Conservation (phyloP, 345 rosid species). For the Rhizophora mangle region DNA sequence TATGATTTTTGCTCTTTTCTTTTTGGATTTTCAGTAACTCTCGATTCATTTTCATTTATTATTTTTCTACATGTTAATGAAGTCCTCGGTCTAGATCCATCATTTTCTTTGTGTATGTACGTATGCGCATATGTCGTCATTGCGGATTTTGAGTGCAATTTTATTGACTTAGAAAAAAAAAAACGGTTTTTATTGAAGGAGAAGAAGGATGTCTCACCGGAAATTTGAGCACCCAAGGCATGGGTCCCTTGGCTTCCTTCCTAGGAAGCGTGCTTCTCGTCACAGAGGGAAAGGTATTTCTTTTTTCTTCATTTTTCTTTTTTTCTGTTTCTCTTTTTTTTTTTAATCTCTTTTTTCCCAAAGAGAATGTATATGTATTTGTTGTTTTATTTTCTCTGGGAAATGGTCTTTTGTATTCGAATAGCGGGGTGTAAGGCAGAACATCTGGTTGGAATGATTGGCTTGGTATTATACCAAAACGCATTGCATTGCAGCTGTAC, state of each 20-base stretch:
- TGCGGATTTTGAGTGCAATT: background rate
- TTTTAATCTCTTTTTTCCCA: background rate
- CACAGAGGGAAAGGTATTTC: slow-evolving; percentile 76
- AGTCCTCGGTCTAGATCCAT: too few relatives aligned
- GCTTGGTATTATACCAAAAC: too few relatives aligned
- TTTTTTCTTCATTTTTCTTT: background rate
- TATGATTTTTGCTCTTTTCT: too few relatives aligned
- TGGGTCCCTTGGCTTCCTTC: slow-evolving; percentile 89
- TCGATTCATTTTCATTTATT: background rate
- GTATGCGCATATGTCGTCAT: background rate
- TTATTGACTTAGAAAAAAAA: background rate
- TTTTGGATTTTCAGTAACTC: background rate
- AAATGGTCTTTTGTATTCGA: too few relatives aligned
- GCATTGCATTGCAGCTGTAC: background rate
- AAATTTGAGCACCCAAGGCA: slow-evolving; percentile 97
- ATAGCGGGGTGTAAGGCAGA: too few relatives aligned
- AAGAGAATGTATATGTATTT: background rate
- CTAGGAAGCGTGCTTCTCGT: slow-evolving; percentile 80
- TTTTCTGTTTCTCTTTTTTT: background rate
- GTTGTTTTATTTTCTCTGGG: too few relatives aligned
- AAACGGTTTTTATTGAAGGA: slow-evolving; percentile 8
- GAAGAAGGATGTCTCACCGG: slow-evolving; percentile 74
- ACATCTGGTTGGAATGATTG: too few relatives aligned
- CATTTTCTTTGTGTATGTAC: background rate
- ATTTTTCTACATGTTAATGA: too few relatives aligned